Evolutionary conservation across 2,329 filamentous ascomycete genomes (phyloP).

Genomic region (Talaromyces verruculosus): DNA sequence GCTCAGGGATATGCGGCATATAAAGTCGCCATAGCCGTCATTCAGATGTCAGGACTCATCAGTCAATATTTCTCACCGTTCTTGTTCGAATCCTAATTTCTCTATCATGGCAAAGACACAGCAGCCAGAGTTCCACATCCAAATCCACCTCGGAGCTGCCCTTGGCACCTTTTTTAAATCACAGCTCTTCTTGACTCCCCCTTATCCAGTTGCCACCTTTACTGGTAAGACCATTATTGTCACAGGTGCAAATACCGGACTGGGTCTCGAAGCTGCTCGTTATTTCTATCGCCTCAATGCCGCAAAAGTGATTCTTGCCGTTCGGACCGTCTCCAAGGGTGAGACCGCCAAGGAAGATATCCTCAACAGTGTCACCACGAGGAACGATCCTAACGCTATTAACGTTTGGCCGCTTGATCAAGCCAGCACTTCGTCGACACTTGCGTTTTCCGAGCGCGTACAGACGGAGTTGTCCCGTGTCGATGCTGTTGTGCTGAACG

Average conservation of each 20-base stretch:
- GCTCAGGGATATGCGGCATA: background rate
- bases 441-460: conserved; percentile 2
- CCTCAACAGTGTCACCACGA: background rate
- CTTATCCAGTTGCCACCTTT: conserved; percentile 13
- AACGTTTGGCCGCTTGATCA: conserved; percentile 13
- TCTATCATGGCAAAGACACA: background rate
- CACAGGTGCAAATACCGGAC: conserved; percentile 34
- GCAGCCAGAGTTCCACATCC: conserved; percentile 1
- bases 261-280: conserved; percentile 47
- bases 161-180: conserved; percentile 10
- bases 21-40: background rate
- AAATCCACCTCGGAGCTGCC: background rate
- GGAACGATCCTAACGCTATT: background rate
- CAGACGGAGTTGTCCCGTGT: background rate
- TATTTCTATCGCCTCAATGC: conserved; percentile 44
- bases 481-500: conserved; percentile 7
- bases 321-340: conserved; percentile 47
- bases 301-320: conserved; percentile 49
- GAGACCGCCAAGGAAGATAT: conserved; percentile 35
- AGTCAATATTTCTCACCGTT: background rate
- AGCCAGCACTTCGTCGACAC: background rate
- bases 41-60: background rate
- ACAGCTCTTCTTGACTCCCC: conserved; percentile 12
- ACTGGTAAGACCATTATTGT: conserved; percentile 46
- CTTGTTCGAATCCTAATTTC: background rate